A percentile compares a stretch with the other conserved stretches of the same genome.
Conservation (phyloP, 176 grass and related monocot genomes). For the Triticum turgidum region DNA sequence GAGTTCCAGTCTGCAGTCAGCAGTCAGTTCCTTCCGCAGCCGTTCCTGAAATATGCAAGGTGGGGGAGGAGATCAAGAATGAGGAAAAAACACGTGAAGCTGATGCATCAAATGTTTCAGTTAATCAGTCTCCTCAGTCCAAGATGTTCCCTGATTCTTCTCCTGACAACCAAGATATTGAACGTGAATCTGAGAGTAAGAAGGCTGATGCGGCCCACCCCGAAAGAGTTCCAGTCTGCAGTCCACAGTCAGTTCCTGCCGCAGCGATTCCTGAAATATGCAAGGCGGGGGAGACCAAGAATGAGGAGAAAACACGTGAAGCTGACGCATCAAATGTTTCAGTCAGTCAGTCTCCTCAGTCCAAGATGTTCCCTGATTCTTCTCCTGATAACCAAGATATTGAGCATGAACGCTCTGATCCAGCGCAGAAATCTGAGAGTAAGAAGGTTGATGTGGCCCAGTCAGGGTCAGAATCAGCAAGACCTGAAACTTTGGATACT, state of each 20-base stretch:
- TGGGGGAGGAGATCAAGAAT: constrained; percentile 35
- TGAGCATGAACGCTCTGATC: constrained; percentile 44
- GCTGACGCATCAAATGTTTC: constrained; percentile 39
- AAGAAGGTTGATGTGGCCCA: constrained; percentile 30
- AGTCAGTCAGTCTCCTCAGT: constrained; percentile 47
- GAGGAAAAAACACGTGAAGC: constrained; percentile 38
- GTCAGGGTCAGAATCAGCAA: constrained; percentile 23
- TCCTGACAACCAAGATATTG: constrained; percentile 48
- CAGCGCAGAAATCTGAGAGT: constrained; percentile 34
- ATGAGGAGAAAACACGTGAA: constrained; percentile 41
- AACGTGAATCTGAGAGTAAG: constrained; percentile 29
- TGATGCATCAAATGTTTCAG: constrained; percentile 43
- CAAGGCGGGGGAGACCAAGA: constrained; percentile 34
- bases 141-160: constrained; percentile 36
- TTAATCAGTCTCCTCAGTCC: constrained; percentile 48
- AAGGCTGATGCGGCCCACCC: constrained; percentile 15
- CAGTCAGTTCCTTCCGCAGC: constrained; percentile 32
- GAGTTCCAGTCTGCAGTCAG: constrained; percentile 36
- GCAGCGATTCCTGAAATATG: constrained; percentile 31
- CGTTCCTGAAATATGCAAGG: constrained; percentile 40
- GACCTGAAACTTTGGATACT: constrained; percentile 17
- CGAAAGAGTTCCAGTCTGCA: constrained; percentile 39
- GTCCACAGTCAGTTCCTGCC: constrained; percentile 36
- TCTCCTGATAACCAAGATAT: constrained; percentile 47
- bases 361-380: constrained; percentile 32